Base-by-base conservation (phyloP, 345 rosid genomes). In the Dipteronia sinensis region DNA sequence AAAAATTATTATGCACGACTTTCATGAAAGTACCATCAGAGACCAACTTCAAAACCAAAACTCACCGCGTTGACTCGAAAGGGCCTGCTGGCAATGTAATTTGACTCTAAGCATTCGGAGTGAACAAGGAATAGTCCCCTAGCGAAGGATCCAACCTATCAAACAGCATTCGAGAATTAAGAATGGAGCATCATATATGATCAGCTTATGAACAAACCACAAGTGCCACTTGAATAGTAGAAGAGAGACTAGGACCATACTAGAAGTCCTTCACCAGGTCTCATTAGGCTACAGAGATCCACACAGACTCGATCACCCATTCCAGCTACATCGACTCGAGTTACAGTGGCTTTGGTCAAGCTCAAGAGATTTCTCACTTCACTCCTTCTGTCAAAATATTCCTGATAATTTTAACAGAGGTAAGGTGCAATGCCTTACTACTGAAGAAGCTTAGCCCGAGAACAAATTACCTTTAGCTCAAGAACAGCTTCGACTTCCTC, bases 251-350 rank as follows among this genome's bases (percentile, higher is more conserved):
- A 65, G 31, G 29, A 76, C 81, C 88, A 72, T 81, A 90, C 98
- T 88, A 92, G 88, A 80, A 95, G 97, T 67, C 98, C 98, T 88
- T 92, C 98, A 78, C 97, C 94, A 69, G 93, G 91, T 86, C 84
- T 89, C 95, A 93, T 90, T 70, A 95, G 95, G 81, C 98, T 93
- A 76, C 98, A 93, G 73, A 93, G 95, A 88, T 95, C 98, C 76
- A 92, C 97, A 85, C 98, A 95, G 34, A 92, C 95, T 71, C 97
- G 84, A 82, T 95, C 97, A 58, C 98, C 98, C 97, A 95, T 92
- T 76, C 98, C 95, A 47, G 83, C 90, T 68, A 83, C 85, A 58
- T 85, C 67, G 83, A 95, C 80, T 69, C 73, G 77, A 65, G 92
- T 91, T 71, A 93, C 68, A 4, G 88, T 88, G 11, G 90, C 98